Conservation (phyloP, 2,329 filamentous ascomycete species). For the Botryotinia convoluta region DNA sequence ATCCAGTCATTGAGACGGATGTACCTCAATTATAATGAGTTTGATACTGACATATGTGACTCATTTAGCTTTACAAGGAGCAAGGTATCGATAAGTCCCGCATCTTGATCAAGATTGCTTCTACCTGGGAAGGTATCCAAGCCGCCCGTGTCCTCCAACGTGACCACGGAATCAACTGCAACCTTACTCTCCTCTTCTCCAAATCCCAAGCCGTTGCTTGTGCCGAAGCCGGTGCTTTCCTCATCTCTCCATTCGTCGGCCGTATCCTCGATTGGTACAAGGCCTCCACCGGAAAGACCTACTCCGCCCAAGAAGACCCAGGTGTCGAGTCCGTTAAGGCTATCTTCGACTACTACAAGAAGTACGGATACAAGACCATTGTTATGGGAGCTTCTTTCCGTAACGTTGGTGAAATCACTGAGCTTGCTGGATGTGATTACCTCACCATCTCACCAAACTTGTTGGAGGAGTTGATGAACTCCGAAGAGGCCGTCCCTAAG, state of each 20-base stretch:
- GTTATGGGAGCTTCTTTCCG: constrained; percentile 99
- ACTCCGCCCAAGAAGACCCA: constrained; percentile 84
- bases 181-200: constrained; percentile 99
- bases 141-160: constrained; percentile 94
- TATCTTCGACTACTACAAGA: constrained; percentile 99
- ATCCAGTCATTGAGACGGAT: neutral
- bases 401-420: constrained; percentile 93
- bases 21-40: neutral
- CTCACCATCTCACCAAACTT: constrained; percentile 97
- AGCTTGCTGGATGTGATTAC: constrained; percentile 98
- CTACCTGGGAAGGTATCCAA: constrained; percentile 99
- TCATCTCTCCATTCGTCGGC: constrained; percentile 98
- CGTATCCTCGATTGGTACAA: constrained; percentile 99
- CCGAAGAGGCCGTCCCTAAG: constrained; percentile 75
- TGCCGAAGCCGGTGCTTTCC: constrained; percentile 91
- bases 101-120: constrained; percentile 97
- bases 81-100: constrained; percentile 90
- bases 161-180: constrained; percentile 95
- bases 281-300: constrained; percentile 91
- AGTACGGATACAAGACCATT: constrained; percentile 97
- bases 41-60: constrained; percentile 1
- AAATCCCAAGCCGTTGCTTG: constrained; percentile 90
- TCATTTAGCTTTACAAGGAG: constrained; percentile 81
- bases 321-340: constrained; percentile 89
- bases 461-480: constrained; percentile 91